A percentile compares a stretch with the other conserved stretches of the same genome.
Conservation (phyloP, 331 rosid species). For the Arachis monticola region DNA sequence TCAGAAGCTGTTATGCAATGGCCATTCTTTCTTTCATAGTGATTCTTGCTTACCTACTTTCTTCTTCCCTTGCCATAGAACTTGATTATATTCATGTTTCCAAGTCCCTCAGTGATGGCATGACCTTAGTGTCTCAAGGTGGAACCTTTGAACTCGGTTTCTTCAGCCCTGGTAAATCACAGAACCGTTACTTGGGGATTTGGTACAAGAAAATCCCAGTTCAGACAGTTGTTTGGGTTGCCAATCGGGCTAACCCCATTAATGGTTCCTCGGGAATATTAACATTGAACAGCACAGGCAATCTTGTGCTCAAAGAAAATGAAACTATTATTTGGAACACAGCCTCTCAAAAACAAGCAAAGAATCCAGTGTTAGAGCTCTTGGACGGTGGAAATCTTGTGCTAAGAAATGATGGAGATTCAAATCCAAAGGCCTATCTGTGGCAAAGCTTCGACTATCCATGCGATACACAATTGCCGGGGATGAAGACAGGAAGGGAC, state of each 20-base stretch:
- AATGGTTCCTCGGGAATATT: conserved; percentile 13
- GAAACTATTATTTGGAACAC: conserved; percentile 1
- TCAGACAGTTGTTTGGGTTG: conserved; percentile 31
- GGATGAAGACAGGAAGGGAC: conserved; percentile 27
- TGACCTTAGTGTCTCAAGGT: conserved; percentile 2
- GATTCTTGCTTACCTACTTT: too few species aligned
- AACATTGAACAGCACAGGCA: conserved; percentile 10
- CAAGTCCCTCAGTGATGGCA: neutral
- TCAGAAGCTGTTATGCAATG: too few species aligned
- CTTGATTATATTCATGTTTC: neutral
- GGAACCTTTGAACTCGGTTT: conserved; percentile 7
- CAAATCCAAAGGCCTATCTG: neutral
- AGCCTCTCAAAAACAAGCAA: conserved; percentile 10
- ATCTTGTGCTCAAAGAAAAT: conserved; percentile 20
- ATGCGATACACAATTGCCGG: neutral
- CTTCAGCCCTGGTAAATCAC: neutral
- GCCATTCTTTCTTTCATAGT: too few species aligned
- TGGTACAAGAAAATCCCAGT: conserved; percentile 27
- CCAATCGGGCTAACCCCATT: conserved; percentile 24
- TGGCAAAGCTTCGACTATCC: conserved; percentile 9
- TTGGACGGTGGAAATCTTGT: conserved; percentile 39
- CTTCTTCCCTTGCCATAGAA: too few species aligned
- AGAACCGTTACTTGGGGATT: conserved; percentile 34
- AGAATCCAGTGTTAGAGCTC: conserved; percentile 17
- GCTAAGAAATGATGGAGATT: neutral